phyloP scores from a whole-genome alignment of 1,284 basidiomycete genomes.

The Thecaphora thlaspeos region DNA sequence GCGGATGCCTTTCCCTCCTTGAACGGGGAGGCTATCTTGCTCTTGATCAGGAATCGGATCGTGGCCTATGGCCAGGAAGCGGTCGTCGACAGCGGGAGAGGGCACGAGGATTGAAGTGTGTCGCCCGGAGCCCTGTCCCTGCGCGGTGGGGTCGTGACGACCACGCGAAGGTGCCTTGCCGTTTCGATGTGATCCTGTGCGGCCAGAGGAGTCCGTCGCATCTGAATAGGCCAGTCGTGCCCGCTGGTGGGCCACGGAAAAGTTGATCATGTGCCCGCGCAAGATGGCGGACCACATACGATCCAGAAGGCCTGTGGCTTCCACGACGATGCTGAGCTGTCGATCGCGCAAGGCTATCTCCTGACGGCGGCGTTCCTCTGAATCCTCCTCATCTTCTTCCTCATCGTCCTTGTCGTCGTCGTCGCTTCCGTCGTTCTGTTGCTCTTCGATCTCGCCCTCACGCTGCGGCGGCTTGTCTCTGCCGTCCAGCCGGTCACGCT shows the following conservation, averaged over 20 bases:
- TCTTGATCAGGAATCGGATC: background rate
- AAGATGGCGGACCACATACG: conserved; percentile 44
- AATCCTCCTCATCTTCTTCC: conserved; percentile 10
- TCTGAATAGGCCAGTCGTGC: conserved; percentile 19
- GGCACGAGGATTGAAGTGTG: conserved; percentile 19
- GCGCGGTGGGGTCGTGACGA: too few species aligned
- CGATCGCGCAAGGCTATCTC: conserved; percentile 1
- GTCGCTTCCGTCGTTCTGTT: background rate
- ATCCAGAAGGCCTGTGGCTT: conserved; percentile 42
- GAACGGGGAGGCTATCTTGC: conserved; percentile 25
- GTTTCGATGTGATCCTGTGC: background rate
- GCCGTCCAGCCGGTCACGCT: background rate
- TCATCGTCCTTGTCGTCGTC: conserved; percentile 1
- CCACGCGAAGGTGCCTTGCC: background rate
- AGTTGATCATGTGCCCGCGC: conserved; percentile 28
- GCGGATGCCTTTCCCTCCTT: conserved; percentile 27
- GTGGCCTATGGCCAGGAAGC: conserved; percentile 7
- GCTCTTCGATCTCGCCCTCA: background rate
- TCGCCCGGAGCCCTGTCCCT: too few species aligned
- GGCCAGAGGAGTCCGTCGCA: background rate
- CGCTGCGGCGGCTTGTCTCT: background rate
- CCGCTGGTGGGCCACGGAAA: conserved; percentile 19
- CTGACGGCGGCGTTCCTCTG: conserved; percentile 15
- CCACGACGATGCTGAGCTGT: conserved; percentile 34
- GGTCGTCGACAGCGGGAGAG: conserved; percentile 24